Conservation (phyloP, 306 rosid species). For the Prunus davidiana region DNA sequence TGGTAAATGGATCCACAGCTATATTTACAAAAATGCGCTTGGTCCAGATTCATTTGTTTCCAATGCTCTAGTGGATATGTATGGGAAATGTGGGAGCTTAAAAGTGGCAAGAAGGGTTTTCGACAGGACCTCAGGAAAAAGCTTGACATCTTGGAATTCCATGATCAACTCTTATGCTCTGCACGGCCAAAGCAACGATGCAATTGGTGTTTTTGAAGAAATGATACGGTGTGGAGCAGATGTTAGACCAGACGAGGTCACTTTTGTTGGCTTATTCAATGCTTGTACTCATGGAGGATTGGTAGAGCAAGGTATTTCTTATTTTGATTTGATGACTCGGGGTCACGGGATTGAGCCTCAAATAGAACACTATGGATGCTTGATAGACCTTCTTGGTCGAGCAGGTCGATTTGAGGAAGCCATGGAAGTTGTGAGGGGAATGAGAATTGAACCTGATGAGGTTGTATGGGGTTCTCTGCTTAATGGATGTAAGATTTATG, state of each 20-base stretch:
- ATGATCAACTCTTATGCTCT: conserved; percentile 74
- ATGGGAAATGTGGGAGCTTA: conserved; percentile 76
- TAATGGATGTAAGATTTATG: conserved; percentile 68
- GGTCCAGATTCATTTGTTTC: conserved; percentile 43
- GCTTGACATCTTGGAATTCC: conserved; percentile 72
- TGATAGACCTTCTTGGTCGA: conserved; percentile 79
- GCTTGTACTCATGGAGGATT: conserved; percentile 86
- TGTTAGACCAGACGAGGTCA: conserved; percentile 55
- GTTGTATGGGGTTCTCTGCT: conserved; percentile 87
- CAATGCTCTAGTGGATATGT: conserved; percentile 77
- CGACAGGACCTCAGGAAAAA: conserved; percentile 42
- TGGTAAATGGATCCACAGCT: conserved; percentile 76
- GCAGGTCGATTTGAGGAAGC: conserved; percentile 79
- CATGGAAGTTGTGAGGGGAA: conserved; percentile 49
- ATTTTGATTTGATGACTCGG: conserved; percentile 52
- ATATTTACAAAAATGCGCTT: conserved; percentile 47
- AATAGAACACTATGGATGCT: conserved; percentile 72
- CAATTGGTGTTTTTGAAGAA: conserved; percentile 52
- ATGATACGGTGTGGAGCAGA: conserved; percentile 37
- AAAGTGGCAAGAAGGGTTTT: conserved; percentile 54
- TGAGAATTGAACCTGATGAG: conserved; percentile 77
- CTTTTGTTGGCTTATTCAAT: conserved; percentile 71
- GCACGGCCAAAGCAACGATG: conserved; percentile 53
- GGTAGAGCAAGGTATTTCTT: conserved; percentile 57
- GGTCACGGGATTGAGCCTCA: conserved; percentile 49